Conservation (phyloP, 2,329 filamentous ascomycete species). For the Colletotrichum sp. region DNA sequence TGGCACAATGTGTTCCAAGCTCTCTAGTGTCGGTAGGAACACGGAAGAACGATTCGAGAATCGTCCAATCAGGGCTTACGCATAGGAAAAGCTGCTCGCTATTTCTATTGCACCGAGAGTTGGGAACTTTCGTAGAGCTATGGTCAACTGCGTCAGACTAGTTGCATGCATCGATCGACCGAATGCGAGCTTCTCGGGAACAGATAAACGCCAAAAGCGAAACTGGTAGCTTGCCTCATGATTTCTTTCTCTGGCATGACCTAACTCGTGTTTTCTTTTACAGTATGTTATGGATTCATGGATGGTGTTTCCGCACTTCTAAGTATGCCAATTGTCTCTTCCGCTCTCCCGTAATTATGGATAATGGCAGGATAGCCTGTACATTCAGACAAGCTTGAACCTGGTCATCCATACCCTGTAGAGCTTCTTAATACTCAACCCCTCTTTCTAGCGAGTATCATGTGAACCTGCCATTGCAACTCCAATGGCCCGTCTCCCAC, state of each 20-base stretch:
- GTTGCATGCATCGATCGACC: neutral
- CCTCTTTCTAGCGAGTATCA: neutral
- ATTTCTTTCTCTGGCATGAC: neutral
- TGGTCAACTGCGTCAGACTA: neutral
- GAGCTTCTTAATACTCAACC: neutral
- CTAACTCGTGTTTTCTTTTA: neutral
- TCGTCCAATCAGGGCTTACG: neutral
- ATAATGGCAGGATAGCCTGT: neutral
- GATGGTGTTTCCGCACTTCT: neutral
- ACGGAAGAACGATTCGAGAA: neutral
- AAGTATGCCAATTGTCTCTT: neutral
- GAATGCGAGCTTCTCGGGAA: neutral
- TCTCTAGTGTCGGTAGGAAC: neutral
- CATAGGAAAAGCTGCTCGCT: neutral
- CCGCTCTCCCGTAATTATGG: neutral
- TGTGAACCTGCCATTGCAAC: conserved; percentile 10
- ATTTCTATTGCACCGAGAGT: neutral
- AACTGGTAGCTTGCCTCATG: neutral
- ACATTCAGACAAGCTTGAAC: neutral
- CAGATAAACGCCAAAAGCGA: neutral
- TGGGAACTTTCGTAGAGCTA: neutral
- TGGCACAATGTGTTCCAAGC: neutral
- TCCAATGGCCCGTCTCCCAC: neutral
- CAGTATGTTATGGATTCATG: neutral
- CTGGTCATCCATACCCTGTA: neutral